These are phyloP conservation scores for Sanghuangporus sanghuang DNA, from an alignment of 1,284 basidiomycete genomes.

Conservation along the genomic window DNA sequence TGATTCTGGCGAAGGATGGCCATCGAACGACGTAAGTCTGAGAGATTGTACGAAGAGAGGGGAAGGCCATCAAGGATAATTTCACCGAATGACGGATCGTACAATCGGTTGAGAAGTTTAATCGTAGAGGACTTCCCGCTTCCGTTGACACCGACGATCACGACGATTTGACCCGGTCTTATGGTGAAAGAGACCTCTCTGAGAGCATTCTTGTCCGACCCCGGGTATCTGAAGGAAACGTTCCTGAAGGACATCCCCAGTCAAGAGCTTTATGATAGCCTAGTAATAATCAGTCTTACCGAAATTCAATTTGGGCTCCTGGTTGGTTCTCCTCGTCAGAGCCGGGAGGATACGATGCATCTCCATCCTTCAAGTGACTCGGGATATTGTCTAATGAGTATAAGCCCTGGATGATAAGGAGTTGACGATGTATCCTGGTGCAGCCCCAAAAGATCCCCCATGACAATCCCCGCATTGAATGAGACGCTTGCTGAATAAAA, in stretches of 20 bases:
- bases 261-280: too few species aligned
- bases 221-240: constrained; percentile 35
- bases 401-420: too few species aligned
- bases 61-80: constrained; percentile 35
- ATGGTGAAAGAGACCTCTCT: constrained; percentile 35
- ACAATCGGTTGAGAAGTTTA: constrained; percentile 38
- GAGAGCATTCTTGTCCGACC: constrained; percentile 26
- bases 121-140: constrained; percentile 45
- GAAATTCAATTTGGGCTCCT: too few species aligned
- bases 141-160: constrained; percentile 44
- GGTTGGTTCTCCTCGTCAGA: too few species aligned
- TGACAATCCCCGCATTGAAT: too few species aligned
- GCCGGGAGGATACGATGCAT: too few species aligned
- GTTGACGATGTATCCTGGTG: too few species aligned
- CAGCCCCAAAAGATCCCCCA: too few species aligned
- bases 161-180: constrained; percentile 38
- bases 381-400: too few species aligned
- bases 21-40: constrained; percentile 30
- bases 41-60: constrained; percentile 25
- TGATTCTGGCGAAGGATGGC: constrained; percentile 37
- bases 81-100: constrained; percentile 33
- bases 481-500: too few species aligned
- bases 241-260: constrained; percentile 23
- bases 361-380: too few species aligned
- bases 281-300: too few species aligned